Evolutionary conservation across 129 eudicot genomes (phyloP), one percentile per base, ranked within the genome.

Genomic region (Helianthus tuberosus): DNA sequence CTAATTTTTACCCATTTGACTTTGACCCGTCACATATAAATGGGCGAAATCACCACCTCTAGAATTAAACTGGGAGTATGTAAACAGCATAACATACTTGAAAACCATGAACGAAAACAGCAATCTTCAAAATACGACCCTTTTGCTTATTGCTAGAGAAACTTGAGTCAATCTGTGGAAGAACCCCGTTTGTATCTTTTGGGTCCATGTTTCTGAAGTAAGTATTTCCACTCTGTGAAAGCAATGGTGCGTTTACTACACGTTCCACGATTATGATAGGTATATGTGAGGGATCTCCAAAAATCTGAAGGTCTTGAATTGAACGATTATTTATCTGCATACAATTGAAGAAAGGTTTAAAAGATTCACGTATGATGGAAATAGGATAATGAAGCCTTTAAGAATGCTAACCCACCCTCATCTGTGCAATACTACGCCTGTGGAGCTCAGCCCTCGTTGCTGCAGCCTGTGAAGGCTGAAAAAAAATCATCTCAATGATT

Each of bases 361-460:
- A 50, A 6, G 44, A 27, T 17, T 71, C 29, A 64, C 32, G n/a
- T 25, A 61, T 12, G 71, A 46, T n/a, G 32, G 50, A 64, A 69
- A 63, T 55, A 50, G 60, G 17, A 67, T 23, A 48, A 80, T 57
- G 44, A 44, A 69, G 65, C 78, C 68, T 43, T 17, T 4, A 11
- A 73, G 47, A 72, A 57, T 39, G 73, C 52, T 64, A 70, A 46
- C 96, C 84, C 67, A 94, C 99, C 88, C 89, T 91, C 99, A 94
- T 94, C 68, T 91, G 99, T 75, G 97, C 96, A 71, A 94, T 89
- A 94, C 99, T 88, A 39, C 97, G 89, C 57, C 99, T 88, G 77
- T 91, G 99, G 67, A 90, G 99, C 91, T 94, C 99, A 32, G 99
- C 99, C 57, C 99, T 84, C 81, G 69, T 86, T 62, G 96, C 91